A percentile compares a stretch with the other conserved stretches of the same genome.
Evolutionary conservation across 2,329 filamentous ascomycete genomes (phyloP).

Genomic region (Fonsecaea monophora): DNA sequence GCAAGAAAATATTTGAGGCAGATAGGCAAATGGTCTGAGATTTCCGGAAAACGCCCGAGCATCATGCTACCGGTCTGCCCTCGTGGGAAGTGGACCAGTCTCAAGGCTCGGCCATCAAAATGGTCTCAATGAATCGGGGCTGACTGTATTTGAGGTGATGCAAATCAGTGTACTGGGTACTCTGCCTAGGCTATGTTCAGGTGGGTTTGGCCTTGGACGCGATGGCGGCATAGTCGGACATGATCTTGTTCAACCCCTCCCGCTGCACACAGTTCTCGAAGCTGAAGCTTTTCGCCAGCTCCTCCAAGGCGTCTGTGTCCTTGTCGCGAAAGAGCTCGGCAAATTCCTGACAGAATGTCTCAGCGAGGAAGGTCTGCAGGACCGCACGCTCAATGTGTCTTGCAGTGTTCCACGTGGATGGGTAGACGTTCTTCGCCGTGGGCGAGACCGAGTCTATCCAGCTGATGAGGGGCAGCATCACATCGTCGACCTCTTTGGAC

Average conservation of each 20-base stretch:
- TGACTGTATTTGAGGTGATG: background rate
- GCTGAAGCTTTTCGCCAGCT: constrained; percentile 60
- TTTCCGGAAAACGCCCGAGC: constrained; percentile 10
- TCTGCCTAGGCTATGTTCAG: constrained; percentile 18
- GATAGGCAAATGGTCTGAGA: constrained; percentile 17
- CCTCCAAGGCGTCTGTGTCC: constrained; percentile 60
- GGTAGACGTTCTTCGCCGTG: constrained; percentile 48
- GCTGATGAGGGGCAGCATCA: constrained; percentile 48
- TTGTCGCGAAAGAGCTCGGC: constrained; percentile 62
- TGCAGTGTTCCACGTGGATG: constrained; percentile 58
- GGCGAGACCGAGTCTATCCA: constrained; percentile 35
- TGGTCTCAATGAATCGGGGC: background rate
- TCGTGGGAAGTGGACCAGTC: background rate
- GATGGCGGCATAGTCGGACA: constrained; percentile 53
- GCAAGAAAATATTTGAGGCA: constrained; percentile 30
- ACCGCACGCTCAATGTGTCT: constrained; percentile 56
- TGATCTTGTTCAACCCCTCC: constrained; percentile 59
- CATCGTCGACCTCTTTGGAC: constrained; percentile 51
- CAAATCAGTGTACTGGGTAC: background rate
- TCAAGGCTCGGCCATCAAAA: background rate
- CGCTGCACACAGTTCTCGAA: constrained; percentile 62
- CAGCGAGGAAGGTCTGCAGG: constrained; percentile 58
- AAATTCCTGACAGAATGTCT: constrained; percentile 61
- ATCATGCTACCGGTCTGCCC: background rate
- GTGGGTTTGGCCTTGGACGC: constrained; percentile 13